A percentile compares a stretch with the other conserved stretches of the same genome.
These are phyloP conservation scores for Xerocomellus amylosporus DNA, from an alignment of 768 basidiomycete species.

Conservation along the genomic window DNA sequence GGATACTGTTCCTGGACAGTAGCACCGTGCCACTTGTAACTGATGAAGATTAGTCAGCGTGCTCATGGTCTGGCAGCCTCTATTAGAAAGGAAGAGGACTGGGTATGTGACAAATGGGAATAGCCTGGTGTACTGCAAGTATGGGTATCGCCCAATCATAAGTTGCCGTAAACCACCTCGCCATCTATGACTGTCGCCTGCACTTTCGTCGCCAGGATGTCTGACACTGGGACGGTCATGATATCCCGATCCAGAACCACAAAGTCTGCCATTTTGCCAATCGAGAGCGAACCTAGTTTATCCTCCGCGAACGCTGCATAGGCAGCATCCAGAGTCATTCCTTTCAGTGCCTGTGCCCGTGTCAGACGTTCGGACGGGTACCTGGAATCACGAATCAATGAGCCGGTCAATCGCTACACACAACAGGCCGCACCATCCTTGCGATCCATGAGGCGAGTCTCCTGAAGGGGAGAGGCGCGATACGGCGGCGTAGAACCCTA, in stretches of 20 bases:
- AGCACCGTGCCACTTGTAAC: too few species aligned
- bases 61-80: too few species aligned
- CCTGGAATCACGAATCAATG: constrained; percentile 45
- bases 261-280: constrained; percentile 86
- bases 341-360: constrained; percentile 77
- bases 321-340: constrained; percentile 89
- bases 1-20: too few species aligned
- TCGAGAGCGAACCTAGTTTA: constrained; percentile 63
- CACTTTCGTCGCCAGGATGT: constrained; percentile 67
- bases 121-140: background rate
- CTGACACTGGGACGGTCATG: constrained; percentile 56
- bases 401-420: background rate
- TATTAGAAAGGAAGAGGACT: too few species aligned
- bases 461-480: constrained; percentile 68
- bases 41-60: too few species aligned
- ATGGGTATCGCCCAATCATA: constrained; percentile 21
- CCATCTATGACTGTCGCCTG: constrained; percentile 77
- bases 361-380: constrained; percentile 73
- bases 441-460: constrained; percentile 74
- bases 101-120: background rate
- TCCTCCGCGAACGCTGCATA: constrained; percentile 81
- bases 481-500: constrained; percentile 88
- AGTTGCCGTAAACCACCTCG: constrained; percentile 54
- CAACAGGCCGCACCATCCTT: constrained; percentile 64
- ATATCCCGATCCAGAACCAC: constrained; percentile 81